phyloP scores from a whole-genome alignment of 2,329 filamentous ascomycete genomes.

The Drechslera avenae region DNA sequence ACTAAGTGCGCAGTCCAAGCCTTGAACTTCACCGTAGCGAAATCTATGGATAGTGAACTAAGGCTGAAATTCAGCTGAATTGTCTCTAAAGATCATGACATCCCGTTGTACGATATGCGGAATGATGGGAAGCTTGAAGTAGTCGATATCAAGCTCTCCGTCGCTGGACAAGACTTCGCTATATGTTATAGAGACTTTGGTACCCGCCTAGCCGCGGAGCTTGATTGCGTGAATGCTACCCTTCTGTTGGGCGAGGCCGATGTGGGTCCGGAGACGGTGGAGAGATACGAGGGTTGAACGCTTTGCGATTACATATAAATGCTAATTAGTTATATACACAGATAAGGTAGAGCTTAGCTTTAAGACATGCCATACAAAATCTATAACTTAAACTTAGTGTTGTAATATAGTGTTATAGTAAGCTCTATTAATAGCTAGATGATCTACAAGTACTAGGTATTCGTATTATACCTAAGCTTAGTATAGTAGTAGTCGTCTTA shows the following conservation, averaged over 20 bases:
- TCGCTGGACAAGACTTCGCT: not conserved
- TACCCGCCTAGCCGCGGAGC: not conserved
- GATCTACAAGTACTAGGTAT: conserved; percentile 19
- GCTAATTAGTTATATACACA: not conserved
- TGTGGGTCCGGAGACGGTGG: not conserved
- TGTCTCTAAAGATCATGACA: not conserved
- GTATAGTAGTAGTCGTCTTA: conserved; percentile 9
- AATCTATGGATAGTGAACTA: not conserved
- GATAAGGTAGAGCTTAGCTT: not conserved
- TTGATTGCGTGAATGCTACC: not conserved
- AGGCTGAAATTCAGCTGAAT: not conserved
- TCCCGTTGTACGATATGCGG: not conserved
- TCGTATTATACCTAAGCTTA: conserved; percentile 13
- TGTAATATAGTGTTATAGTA: conserved; percentile 15
- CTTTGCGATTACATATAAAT: not conserved
- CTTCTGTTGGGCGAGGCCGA: not conserved
- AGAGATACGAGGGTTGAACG: not conserved
- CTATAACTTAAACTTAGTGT: conserved; percentile 11
- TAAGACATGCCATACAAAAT: conserved; percentile 12
- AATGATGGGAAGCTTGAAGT: not conserved
- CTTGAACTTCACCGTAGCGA: not conserved
- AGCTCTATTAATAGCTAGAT: conserved; percentile 19
- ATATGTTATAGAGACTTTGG: not conserved
- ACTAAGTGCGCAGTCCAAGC: not conserved
- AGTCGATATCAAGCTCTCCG: not conserved